phyloP scores from a whole-genome alignment of 2,329 filamentous ascomycete genomes.

The Neonectria hederae region DNA sequence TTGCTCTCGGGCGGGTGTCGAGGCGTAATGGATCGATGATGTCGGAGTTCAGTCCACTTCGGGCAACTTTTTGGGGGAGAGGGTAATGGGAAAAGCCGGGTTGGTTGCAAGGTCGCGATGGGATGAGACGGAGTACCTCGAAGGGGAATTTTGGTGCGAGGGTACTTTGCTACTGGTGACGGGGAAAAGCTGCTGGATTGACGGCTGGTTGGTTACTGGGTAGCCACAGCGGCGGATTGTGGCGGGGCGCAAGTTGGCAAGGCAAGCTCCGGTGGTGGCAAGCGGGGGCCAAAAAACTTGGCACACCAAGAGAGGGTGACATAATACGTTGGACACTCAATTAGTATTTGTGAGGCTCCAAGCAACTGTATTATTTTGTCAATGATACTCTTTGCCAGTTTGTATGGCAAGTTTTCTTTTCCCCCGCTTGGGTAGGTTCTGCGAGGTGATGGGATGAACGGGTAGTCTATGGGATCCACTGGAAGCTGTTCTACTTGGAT shows the following conservation, averaged over 20 bases:
- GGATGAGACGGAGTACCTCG: conserved; percentile 25
- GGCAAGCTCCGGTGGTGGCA: conserved; percentile 1
- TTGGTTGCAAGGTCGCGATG: conserved; percentile 18
- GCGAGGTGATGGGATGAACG: conserved; percentile 14
- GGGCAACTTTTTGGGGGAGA: conserved; percentile 25
- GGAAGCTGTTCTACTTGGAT: neutral
- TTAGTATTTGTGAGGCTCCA: no score
- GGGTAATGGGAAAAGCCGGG: conserved; percentile 39
- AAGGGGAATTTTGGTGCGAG: neutral
- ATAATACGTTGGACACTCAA: no score
- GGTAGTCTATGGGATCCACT: conserved; percentile 13
- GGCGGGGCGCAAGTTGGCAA: conserved; percentile 27
- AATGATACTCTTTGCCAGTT: no score
- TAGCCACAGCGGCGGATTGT: conserved; percentile 37
- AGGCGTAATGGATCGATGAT: conserved; percentile 16
- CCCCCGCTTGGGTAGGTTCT: no score
- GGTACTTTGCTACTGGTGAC: conserved; percentile 14
- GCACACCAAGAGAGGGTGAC: no score
- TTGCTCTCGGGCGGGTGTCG: neutral
- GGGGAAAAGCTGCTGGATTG: neutral
- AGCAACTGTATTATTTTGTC: no score
- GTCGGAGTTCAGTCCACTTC: conserved; percentile 32
- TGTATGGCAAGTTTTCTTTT: no score
- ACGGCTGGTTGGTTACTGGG: conserved; percentile 26
- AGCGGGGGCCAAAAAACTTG: no score